Percentiles rank a stretch among this genome's conserved stretches.
Conservation (phyloP, 805 yeast species). For the Yarrowia keelungensis region DNA sequence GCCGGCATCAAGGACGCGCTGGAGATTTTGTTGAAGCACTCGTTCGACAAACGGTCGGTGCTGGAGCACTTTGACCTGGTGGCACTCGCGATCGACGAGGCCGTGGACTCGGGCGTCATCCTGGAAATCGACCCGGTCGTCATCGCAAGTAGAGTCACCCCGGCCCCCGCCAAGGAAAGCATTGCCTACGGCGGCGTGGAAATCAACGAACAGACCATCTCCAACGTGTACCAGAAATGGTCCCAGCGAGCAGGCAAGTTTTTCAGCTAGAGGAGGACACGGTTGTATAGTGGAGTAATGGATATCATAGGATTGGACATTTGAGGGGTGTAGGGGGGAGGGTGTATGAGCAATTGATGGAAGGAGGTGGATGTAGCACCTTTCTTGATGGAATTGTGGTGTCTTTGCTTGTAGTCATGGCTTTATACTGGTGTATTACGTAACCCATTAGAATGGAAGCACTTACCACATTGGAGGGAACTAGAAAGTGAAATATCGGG, state of each 20-base stretch:
- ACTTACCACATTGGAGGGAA: no score
- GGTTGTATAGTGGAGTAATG: no score
- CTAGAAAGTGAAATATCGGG: no score
- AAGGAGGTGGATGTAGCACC: no score
- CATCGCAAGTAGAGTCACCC: slow-evolving; percentile 90
- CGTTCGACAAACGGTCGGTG: slow-evolving; percentile 78
- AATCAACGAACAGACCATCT: slow-evolving; percentile 57
- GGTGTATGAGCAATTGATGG: no score
- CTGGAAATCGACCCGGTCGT: slow-evolving; percentile 88
- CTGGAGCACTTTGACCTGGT: slow-evolving; percentile 86
- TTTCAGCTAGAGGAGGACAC: slow-evolving; percentile 12
- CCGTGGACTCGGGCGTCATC: slow-evolving; percentile 91
- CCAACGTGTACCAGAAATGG: slow-evolving; percentile 72
- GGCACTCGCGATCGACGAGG: slow-evolving; percentile 85
- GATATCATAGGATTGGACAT: no score
- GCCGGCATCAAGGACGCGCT: slow-evolving; percentile 82
- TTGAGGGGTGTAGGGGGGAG: no score
- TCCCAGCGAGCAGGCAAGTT: slow-evolving; percentile 33
- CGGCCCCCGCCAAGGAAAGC: slow-evolving; percentile 75
- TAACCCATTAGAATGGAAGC: no score
- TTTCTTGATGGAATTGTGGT: no score
- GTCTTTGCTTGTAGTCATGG: no score
- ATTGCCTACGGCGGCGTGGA: slow-evolving; percentile 53
- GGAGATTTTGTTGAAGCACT: slow-evolving; percentile 69
- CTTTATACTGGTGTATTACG: no score